These are phyloP conservation scores for Pseudisothecium myosuroides DNA, from an alignment of 225 moss, liverwort and hornwort species.

Conservation along the genomic window DNA sequence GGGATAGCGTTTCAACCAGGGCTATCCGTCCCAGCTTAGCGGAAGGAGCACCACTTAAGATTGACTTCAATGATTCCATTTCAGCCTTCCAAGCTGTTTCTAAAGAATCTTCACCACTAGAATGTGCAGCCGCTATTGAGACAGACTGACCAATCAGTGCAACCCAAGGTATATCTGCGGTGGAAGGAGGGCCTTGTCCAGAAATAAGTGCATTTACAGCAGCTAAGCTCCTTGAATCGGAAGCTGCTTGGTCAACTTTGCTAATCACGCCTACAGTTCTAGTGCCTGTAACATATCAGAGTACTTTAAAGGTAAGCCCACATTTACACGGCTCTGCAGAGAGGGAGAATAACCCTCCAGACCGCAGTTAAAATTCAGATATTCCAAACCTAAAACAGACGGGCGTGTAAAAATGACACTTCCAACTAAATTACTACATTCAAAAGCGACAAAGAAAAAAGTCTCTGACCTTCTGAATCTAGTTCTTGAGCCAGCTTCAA, in stretches of 20 bases:
- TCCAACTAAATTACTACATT: background rate
- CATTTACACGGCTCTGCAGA: background rate
- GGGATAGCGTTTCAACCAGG: constrained; percentile 74
- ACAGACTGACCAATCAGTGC: constrained; percentile 97
- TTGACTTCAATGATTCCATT: constrained; percentile 78
- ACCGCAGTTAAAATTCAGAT: background rate
- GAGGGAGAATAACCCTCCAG: background rate
- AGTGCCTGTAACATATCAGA: constrained; percentile 37
- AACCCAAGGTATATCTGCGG: constrained; percentile 91
- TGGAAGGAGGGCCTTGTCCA: constrained; percentile 84
- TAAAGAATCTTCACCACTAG: constrained; percentile 82
- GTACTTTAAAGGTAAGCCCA: background rate
- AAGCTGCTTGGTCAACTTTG: constrained; percentile 97
- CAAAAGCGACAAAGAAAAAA: background rate
- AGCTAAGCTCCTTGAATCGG: constrained; percentile 88
- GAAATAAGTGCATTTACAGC: constrained; percentile 99
- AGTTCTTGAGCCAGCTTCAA: constrained; percentile 95
- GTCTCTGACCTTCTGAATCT: constrained; percentile 69
- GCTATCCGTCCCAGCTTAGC: constrained; percentile 85
- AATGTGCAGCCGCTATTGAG: constrained; percentile 93
- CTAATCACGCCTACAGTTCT: constrained; percentile 98
- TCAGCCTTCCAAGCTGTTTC: constrained; percentile 99
- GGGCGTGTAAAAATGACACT: background rate
- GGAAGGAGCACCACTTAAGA: constrained; percentile 66
- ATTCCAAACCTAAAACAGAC: background rate